Evolutionary conservation across 495 filamentous ascomycete genomes (phyloP).

Genomic region (Geopyxis carbonaria): DNA sequence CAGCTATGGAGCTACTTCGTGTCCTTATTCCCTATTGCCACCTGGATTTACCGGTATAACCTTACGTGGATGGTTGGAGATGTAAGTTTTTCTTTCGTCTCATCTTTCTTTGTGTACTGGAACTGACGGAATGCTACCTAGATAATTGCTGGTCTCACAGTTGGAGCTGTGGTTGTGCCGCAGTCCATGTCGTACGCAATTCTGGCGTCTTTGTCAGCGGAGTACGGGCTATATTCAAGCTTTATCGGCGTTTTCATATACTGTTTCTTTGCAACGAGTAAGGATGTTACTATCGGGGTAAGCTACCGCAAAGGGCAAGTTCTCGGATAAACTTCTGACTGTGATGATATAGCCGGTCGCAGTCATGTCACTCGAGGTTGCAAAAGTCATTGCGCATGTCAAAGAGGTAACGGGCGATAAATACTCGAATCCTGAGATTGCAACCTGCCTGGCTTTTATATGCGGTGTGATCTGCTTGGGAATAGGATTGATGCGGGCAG

Average conservation of each 20-base stretch:
- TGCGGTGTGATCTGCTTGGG: constrained; percentile 32
- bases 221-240: constrained; percentile 49
- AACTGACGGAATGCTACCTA: constrained; percentile 7
- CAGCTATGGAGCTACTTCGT: constrained; percentile 19
- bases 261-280: constrained; percentile 52
- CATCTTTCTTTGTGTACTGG: neutral
- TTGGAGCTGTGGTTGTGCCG: constrained; percentile 36
- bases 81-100: constrained; percentile 29
- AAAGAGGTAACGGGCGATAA: constrained; percentile 12
- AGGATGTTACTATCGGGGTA: constrained; percentile 53
- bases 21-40: constrained; percentile 32
- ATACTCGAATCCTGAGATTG: constrained; percentile 28
- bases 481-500: constrained; percentile 32
- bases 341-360: constrained; percentile 30
- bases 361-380: constrained; percentile 30
- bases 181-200: constrained; percentile 51
- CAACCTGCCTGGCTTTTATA: constrained; percentile 32
- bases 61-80: constrained; percentile 35
- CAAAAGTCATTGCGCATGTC: constrained; percentile 24
- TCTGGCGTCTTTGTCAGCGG: constrained; percentile 37
- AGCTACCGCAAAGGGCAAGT: constrained; percentile 26
- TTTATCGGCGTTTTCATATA: constrained; percentile 51
- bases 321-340: neutral
- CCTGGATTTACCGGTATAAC: constrained; percentile 38
- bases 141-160: constrained; percentile 22